Percentiles rank a stretch among this genome's conserved stretches.
These are phyloP conservation scores for Backusella australiensis DNA, from an alignment of 192 early-diverging fungal species.

Conservation along the genomic window DNA sequence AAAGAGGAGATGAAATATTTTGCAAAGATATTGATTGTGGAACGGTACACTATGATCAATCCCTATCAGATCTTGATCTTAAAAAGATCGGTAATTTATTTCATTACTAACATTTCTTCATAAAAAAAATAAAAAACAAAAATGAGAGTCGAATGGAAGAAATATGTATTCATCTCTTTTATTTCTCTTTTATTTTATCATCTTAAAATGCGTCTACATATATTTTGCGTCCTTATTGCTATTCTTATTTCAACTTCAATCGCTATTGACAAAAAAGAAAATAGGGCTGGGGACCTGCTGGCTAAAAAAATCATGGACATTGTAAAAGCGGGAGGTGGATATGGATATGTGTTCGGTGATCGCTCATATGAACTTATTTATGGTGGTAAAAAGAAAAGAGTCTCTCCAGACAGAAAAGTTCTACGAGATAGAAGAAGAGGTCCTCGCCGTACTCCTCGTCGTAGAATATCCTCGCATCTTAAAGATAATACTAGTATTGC, in stretches of 20 bases:
- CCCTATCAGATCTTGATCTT: slow-evolving; percentile 3
- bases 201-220: background rate
- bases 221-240: background rate
- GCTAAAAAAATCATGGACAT: background rate
- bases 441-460: background rate
- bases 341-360: background rate
- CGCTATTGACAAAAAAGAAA: background rate
- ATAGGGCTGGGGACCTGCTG: background rate
- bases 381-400: background rate
- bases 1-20: background rate
- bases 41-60: background rate
- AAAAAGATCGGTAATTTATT: slow-evolving; percentile 5
- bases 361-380: background rate
- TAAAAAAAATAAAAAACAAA: background rate
- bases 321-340: background rate
- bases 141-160: background rate
- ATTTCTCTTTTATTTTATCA: background rate
- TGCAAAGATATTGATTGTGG: background rate
- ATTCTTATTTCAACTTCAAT: background rate
- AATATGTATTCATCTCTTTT: background rate
- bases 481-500: background rate
- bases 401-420: background rate
- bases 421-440: background rate
- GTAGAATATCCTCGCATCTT: background rate
- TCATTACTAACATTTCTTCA: background rate